A percentile compares a stretch with the other conserved stretches of the same genome.
These are phyloP conservation scores for Conidiobolus incongruus DNA, from an alignment of 371 early-diverging fungal species.

Conservation along the genomic window DNA sequence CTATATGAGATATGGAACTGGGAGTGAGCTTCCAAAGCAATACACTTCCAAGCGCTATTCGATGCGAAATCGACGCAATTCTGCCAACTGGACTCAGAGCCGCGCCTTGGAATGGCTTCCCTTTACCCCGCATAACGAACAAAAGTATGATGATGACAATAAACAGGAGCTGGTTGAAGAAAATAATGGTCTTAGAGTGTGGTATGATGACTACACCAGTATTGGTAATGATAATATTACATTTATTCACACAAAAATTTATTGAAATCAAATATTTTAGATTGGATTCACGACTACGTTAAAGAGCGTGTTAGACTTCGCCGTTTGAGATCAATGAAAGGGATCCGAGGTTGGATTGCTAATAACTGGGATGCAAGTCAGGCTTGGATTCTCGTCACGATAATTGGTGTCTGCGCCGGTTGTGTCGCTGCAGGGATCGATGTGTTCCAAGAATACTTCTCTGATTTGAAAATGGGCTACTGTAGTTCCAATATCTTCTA, in stretches of 20 bases:
- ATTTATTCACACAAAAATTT: neutral
- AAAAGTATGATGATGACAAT: slow-evolving; percentile 24
- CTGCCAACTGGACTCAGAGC: no score
- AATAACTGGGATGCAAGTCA: slow-evolving; percentile 49
- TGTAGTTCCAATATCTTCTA: slow-evolving; percentile 74
- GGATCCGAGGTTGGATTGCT: slow-evolving; percentile 21
- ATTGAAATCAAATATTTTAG: slow-evolving; percentile 12
- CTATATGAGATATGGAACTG: no score
- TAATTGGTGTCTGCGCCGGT: slow-evolving; percentile 58
- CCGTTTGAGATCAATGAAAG: slow-evolving; percentile 18
- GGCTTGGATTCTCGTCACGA: slow-evolving; percentile 64
- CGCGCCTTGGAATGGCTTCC: no score
- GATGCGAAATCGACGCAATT: no score
- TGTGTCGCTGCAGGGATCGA: slow-evolving; percentile 68
- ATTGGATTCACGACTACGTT: slow-evolving; percentile 80
- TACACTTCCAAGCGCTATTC: no score
- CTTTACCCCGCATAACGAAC: no score
- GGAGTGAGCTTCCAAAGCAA: no score
- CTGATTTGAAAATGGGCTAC: slow-evolving; percentile 65
- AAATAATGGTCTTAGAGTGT: slow-evolving; percentile 29
- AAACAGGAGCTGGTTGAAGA: slow-evolving; percentile 26
- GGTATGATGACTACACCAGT: slow-evolving; percentile 36
- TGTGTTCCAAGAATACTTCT: slow-evolving; percentile 60
- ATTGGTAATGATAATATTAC: slow-evolving; percentile 38
- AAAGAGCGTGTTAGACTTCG: slow-evolving; percentile 54